Percentiles rank a stretch among this genome's conserved stretches.
Conservation (phyloP, 768 basidiomycete genomes). For the Chalciporus chontae region DNA sequence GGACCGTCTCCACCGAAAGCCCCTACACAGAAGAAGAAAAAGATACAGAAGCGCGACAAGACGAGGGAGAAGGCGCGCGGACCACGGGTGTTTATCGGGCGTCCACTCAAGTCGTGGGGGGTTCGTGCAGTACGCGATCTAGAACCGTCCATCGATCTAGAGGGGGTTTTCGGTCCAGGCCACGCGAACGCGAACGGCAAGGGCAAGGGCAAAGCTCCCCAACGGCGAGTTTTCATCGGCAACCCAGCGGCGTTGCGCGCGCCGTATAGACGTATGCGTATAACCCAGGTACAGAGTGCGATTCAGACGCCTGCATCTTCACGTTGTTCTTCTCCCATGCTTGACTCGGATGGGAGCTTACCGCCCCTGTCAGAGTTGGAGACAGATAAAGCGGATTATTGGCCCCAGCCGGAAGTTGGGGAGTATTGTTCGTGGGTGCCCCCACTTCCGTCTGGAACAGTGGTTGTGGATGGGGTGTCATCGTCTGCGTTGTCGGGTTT, state of each 20-base stretch:
- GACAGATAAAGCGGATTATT: constrained; percentile 5
- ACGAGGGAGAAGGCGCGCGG: background rate
- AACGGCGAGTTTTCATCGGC: constrained; percentile 21
- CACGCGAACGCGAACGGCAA: background rate
- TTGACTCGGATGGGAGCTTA: constrained; percentile 11
- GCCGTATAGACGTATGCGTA: constrained; percentile 21
- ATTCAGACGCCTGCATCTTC: background rate
- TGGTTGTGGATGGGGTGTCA: background rate
- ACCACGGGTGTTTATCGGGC: constrained; percentile 26
- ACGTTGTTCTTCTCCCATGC: constrained; percentile 8
- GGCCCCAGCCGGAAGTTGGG: constrained; percentile 33
- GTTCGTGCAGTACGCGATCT: constrained; percentile 21
- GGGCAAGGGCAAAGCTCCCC: background rate
- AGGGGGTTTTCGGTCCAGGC: background rate
- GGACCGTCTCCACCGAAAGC: background rate
- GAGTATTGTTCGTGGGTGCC: constrained; percentile 29
- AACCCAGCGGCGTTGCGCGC: constrained; percentile 12
- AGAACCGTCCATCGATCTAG: constrained; percentile 12
- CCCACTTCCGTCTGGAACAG: background rate
- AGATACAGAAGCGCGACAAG: background rate
- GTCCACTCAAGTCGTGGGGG: constrained; percentile 22
- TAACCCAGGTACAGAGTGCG: background rate
- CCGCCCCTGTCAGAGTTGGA: constrained; percentile 11
- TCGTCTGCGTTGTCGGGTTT: background rate
- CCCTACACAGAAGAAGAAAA: background rate